Base-by-base conservation (phyloP, 306 rosid genomes). In the Pachyrhizus erosus region DNA sequence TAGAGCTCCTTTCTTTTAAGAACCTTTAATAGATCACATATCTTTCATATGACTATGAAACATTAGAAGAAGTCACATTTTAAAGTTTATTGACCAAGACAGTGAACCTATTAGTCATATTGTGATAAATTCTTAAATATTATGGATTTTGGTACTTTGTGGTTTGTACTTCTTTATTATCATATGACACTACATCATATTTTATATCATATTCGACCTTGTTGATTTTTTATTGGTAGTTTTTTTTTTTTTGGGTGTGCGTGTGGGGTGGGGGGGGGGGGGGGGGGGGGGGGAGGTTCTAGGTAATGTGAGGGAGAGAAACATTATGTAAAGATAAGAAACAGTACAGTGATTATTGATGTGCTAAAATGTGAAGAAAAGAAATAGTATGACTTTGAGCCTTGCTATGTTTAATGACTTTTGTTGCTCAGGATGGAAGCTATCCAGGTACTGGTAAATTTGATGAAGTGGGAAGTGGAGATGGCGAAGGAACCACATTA, bases 401-500 rank as follows among this genome's bases (percentile, higher is more conserved):
- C 52, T 52, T 81, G 70, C 20, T 55, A 54, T 70, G 31, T 76
- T 68, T 73, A 24, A 58, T 58, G n/a, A 40, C 34, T 60, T 57
- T 65, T 54, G 37, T 83, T 76, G 33, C 82, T 64, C 87, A 93
- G 98, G 94, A 87, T 72, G 99, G 99, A 79, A 93, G 97, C 86
- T 95, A 93, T 81, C 99, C 99, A 4, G 99, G 99, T 76, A 95
- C 99, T 2, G 99, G 99, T 61, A 95, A 93, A 77, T 71, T 92
- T 80, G 91, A 88, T 37, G 94, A 93, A 86, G 89, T 93, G 62
- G 99, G 99, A 33, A 68, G 9, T 20, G 94, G 98, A 78, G 86
- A 84, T n/a, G 98, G 98, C 8, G 94, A 90, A 92, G 99, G 99
- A 87, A 86, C 94, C 79, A 93, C 99, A 18, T 82, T 93, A 64